Evolutionary conservation across 1,284 basidiomycete species (phyloP), one percentile per base, ranked within the genome.

Genomic region (Anthracocystis setariae): DNA sequence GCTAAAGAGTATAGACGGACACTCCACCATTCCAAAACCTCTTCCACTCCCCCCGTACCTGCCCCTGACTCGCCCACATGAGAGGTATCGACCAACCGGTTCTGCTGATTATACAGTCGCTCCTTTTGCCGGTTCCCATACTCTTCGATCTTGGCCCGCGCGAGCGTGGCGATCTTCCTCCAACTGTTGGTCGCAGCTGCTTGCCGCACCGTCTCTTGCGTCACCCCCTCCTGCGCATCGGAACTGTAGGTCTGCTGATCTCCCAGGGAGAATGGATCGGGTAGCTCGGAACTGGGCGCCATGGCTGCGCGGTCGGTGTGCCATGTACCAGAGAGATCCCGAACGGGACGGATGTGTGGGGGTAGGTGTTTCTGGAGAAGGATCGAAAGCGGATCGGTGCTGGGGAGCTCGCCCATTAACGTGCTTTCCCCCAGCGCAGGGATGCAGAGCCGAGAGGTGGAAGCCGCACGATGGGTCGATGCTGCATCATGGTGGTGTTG

Each of bases 331-430:
- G 56, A 58, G 1, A 69, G 59, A 18, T 75, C 69, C 23, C 73
- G 68, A 2, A 37, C 46, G 3, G 70, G 70, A 17, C 74, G 62
- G 1, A 62, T 9, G 39, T 70, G 59, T 2, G 66, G 53, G 4
- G 70, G 60, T 1, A 73, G 55, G 35, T 76, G 74, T 33, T 76
- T 76, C 33, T 56, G 53, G 3, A 76, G 53, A 8, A 76, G 44
- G 4, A 51, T 49, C 0, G 59, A 49, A 18, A 76, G 60, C 17
- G 70, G 53, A 37, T 76, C 74, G 5, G 63, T 66, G 4, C 58
- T 62, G 0, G 71, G 71, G 3, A 73, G 48, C 42, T 69, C 62
- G 42, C 55, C 60, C 57, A 69, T 69, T 24, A 69, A 23, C 12
- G 44, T 27, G 0, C 43, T 4, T 12, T 57, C 57, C 8, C 46